Evolutionary conservation across 2,329 filamentous ascomycete genomes (phyloP).

Genomic region (Phialocephala subalpina): DNA sequence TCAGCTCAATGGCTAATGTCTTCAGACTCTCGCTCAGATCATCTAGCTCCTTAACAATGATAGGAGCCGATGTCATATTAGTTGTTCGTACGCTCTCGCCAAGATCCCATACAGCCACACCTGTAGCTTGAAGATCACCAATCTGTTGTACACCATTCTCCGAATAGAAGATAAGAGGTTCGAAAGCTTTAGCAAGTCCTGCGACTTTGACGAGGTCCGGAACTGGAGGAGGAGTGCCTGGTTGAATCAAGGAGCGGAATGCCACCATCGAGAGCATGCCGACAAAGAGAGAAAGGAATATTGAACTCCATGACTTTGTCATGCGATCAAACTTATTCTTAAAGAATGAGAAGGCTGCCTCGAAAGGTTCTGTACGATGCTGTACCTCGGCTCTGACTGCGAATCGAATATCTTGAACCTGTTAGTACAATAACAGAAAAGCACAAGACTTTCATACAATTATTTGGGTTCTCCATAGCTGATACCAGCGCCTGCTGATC

Average conservation of each 20-base stretch:
- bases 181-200: slow-evolving; percentile 87
- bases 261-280: slow-evolving; percentile 71
- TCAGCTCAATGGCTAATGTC: slow-evolving; percentile 83
- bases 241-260: slow-evolving; percentile 72
- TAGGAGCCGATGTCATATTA: slow-evolving; percentile 88
- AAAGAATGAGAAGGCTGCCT: slow-evolving; percentile 72
- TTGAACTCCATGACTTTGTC: slow-evolving; percentile 74
- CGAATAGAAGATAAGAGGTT: slow-evolving; percentile 93
- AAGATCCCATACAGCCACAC: slow-evolving; percentile 93
- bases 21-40: slow-evolving; percentile 87
- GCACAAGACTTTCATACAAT: slow-evolving; percentile 52
- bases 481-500: slow-evolving; percentile 28
- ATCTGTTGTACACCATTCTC: slow-evolving; percentile 89
- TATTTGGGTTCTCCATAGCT: slow-evolving; percentile 49
- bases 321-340: slow-evolving; percentile 65
- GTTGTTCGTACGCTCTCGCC: slow-evolving; percentile 88
- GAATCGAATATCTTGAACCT: slow-evolving; percentile 80
- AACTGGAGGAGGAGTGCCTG: slow-evolving; percentile 70
- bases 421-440: slow-evolving; percentile 32
- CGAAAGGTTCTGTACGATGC: slow-evolving; percentile 85
- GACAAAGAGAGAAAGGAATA: slow-evolving; percentile 67
- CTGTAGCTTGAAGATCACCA: slow-evolving; percentile 87
- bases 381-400: slow-evolving; percentile 87
- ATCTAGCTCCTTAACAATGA: slow-evolving; percentile 87
- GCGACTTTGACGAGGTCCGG: slow-evolving; percentile 93